phyloP scores from a whole-genome alignment of 2,329 filamentous ascomycete species.

The Xylaria sp. region DNA sequence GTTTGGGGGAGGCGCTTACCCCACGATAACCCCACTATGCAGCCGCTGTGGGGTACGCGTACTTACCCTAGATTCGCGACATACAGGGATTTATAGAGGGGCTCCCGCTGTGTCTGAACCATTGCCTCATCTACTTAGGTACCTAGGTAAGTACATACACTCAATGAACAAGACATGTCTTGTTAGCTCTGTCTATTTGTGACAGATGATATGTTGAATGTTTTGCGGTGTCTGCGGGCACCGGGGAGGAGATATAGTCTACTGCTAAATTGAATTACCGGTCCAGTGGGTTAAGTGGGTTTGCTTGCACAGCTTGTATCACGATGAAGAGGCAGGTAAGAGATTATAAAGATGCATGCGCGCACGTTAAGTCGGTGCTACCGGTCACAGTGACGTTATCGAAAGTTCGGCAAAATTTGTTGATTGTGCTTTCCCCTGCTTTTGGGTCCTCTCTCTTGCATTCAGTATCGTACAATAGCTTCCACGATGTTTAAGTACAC shows the following conservation, averaged over 20 bases:
- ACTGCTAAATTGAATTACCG: no score
- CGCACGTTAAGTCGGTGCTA: no score
- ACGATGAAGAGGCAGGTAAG: no score
- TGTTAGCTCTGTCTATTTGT: neutral
- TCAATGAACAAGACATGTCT: neutral
- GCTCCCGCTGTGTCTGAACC: no score
- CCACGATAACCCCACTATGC: conserved; percentile 25
- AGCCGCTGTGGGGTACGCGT: neutral
- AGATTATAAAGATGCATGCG: no score
- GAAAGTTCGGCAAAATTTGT: neutral
- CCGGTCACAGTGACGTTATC: no score
- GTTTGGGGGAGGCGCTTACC: conserved; percentile 3
- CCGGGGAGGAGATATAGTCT: neutral
- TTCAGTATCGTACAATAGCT: neutral
- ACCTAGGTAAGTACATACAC: neutral
- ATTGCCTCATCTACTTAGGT: neutral
- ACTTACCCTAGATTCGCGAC: neutral
- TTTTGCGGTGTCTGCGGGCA: neutral
- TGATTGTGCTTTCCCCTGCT: neutral
- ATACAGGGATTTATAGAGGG: no score
- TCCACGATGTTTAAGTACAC: neutral
- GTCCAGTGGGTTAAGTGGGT: no score
- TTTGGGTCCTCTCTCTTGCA: neutral
- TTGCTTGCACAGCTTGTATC: no score
- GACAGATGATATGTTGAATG: no score